These are phyloP conservation scores for Phaeophleospora eucalypticola DNA, from an alignment of 2,329 filamentous ascomycete genomes.

Conservation along the genomic window DNA sequence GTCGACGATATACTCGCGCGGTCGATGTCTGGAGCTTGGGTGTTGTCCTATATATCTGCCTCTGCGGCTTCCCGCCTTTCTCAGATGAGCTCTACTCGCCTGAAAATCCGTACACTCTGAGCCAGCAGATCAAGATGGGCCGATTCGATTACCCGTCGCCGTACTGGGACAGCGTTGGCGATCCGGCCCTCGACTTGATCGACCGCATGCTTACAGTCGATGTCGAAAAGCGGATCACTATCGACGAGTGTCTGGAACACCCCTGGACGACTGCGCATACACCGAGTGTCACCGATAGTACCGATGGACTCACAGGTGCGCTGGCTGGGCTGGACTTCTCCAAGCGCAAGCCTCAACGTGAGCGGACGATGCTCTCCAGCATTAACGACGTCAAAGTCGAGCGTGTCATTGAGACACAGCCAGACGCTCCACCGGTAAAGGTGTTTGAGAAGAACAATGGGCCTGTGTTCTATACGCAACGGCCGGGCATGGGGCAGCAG, in stretches of 20 bases:
- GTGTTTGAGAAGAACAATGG: slow-evolving; percentile 69
- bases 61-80: slow-evolving; percentile 95
- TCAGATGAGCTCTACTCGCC: slow-evolving; percentile 77
- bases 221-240: slow-evolving; percentile 73
- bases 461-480: slow-evolving; percentile 33
- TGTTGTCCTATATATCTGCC: slow-evolving; percentile 95
- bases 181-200: slow-evolving; percentile 86
- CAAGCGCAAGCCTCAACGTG: slow-evolving; percentile 71
- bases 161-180: slow-evolving; percentile 87
- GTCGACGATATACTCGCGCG: slow-evolving; percentile 86
- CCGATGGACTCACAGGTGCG: slow-evolving; percentile 84
- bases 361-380: slow-evolving; percentile 78
- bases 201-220: slow-evolving; percentile 92
- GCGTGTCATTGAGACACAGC: slow-evolving; percentile 54
- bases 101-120: slow-evolving; percentile 80
- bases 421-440: slow-evolving; percentile 60
- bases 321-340: slow-evolving; percentile 78
- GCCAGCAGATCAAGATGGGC: slow-evolving; percentile 84
- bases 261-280: slow-evolving; percentile 67
- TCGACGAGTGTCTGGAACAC: slow-evolving; percentile 87
- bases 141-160: slow-evolving; percentile 93
- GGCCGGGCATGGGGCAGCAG: slow-evolving; percentile 17
- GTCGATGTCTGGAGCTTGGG: slow-evolving; percentile 96
- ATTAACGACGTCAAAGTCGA: slow-evolving; percentile 70
- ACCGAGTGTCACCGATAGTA: slow-evolving; percentile 65